These are phyloP conservation scores for Melampsora larici-populina DNA, from an alignment of 1,284 basidiomycete genomes.

Conservation along the genomic window DNA sequence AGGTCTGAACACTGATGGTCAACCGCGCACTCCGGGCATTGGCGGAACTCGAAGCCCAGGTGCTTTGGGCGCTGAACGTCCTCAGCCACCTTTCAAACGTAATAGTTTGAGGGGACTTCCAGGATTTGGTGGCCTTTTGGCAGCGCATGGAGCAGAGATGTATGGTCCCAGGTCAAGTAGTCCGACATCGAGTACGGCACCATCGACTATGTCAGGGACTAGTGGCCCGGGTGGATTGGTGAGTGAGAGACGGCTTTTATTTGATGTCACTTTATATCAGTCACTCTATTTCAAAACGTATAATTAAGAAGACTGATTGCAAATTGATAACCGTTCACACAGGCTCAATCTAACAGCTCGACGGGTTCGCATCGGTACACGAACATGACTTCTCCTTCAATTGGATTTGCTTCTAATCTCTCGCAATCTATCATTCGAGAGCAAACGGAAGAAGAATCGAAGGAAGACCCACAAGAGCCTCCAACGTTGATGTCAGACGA, in stretches of 20 bases:
- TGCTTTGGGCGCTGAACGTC: slow-evolving; percentile 61
- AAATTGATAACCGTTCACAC: not conserved
- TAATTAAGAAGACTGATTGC: not conserved
- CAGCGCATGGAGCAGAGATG: slow-evolving; percentile 43
- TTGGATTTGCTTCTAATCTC: slow-evolving; percentile 92
- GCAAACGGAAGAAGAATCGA: slow-evolving; percentile 83
- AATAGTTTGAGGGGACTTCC: slow-evolving; percentile 48
- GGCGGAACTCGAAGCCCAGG: slow-evolving; percentile 80
- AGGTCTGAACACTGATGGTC: slow-evolving; percentile 62
- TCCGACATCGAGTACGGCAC: slow-evolving; percentile 81
- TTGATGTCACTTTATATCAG: slow-evolving; percentile 59
- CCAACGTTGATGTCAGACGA: slow-evolving; percentile 75
- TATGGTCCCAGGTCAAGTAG: slow-evolving; percentile 56
- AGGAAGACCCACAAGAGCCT: slow-evolving; percentile 61
- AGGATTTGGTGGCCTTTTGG: slow-evolving; percentile 47
- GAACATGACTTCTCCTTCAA: slow-evolving; percentile 55
- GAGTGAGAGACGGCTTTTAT: slow-evolving; percentile 51
- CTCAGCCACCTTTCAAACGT: slow-evolving; percentile 47
- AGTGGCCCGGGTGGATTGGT: slow-evolving; percentile 46
- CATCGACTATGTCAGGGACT: slow-evolving; percentile 57
- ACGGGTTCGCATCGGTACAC: slow-evolving; percentile 26
- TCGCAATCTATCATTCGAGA: slow-evolving; percentile 95
- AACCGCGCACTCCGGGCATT: slow-evolving; percentile 60
- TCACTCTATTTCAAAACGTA: slow-evolving; percentile 59
- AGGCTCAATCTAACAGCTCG: slow-evolving; percentile 44